Evolutionary conservation across 106 monocot species (phyloP), one percentile per base, ranked within the genome.

Genomic region (Phalaenopsis equestris): DNA sequence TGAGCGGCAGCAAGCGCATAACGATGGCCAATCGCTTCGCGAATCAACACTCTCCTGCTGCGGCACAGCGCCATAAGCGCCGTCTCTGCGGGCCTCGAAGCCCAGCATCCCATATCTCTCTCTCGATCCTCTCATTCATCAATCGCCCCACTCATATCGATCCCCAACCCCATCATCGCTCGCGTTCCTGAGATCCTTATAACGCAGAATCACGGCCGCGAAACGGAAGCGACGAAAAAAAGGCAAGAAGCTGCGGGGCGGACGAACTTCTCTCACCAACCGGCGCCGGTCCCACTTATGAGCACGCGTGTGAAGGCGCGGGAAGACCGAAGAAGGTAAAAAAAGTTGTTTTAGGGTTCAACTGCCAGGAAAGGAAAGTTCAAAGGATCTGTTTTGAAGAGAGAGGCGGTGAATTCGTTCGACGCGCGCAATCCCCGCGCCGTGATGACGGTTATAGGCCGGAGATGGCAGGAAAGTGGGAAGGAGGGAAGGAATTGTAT

Each of bases 21-120:
- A 46, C 94, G 94, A 72, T 47, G 80, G 55, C 88, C 88, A 37
- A 55, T 86, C 36, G 93, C 91, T 42, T 75, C 61, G 15, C 81
- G 83, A 83, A 93, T 93, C 77, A 89, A 83, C 67, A 80, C 49
- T 30, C 61, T 73, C 10, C 93, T 77, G 61, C 88, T 86, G 47
- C 91, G 86, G 80, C 93, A 93, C 68, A 93, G 86, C 47, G 38
- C 30, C 46, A 91, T 77, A 55, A 85, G 76, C 48, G 75, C 78
- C 41, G 83, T 75, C 70, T 87, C 87, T 47, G 88, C 87, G 75
- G 68, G 68, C 78, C 77, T 83, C 46, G 94, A 94, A 72, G 83
- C 55, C 56, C 77, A 80, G 84, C 94, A 94, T 78, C 94, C 94
- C 94, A 94, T 94, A 91, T 94, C 49, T 49, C 9, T 16, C 24